Conservation (phyloP, 202 grass and related monocot species). For the Bolboschoenoplectus hybrid region DNA sequence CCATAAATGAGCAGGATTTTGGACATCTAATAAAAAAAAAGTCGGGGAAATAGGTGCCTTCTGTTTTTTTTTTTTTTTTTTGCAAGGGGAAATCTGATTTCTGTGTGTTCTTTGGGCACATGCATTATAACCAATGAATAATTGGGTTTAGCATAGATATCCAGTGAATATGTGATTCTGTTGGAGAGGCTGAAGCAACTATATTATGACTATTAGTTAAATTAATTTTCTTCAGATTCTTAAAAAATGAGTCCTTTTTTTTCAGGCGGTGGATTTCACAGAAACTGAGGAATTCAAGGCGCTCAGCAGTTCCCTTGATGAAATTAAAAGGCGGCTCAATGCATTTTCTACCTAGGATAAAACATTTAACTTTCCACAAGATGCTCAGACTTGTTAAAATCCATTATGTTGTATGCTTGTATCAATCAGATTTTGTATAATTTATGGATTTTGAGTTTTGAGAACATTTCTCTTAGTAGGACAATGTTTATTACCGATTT, state of each 20-base stretch:
- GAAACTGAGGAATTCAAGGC: conserved; percentile 56
- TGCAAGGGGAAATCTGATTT: no score
- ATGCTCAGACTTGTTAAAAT: background rate
- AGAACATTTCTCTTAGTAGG: background rate
- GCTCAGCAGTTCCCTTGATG: conserved; percentile 57
- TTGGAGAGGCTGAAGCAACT: background rate
- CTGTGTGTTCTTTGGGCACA: no score
- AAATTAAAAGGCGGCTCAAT: conserved; percentile 58
- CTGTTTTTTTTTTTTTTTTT: no score
- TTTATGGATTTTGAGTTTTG: background rate
- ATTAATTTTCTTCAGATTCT: background rate
- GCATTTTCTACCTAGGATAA: conserved; percentile 32
- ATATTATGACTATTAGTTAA: background rate
- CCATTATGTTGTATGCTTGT: conserved; percentile 20
- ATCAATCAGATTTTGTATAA: background rate
- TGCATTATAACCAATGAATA: background rate
- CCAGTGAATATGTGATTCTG: background rate
- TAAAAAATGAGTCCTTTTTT: conserved; percentile 25
- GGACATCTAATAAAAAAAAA: background rate
- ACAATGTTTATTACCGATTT: no score
- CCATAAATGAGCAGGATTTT: background rate
- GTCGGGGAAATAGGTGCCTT: background rate
- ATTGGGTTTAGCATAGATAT: background rate
- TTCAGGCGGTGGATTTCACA: conserved; percentile 60
- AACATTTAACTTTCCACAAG: background rate